phyloP scores from a whole-genome alignment of 2,329 filamentous ascomycete genomes.

The Lasiodiplodia hormozganensis region DNA sequence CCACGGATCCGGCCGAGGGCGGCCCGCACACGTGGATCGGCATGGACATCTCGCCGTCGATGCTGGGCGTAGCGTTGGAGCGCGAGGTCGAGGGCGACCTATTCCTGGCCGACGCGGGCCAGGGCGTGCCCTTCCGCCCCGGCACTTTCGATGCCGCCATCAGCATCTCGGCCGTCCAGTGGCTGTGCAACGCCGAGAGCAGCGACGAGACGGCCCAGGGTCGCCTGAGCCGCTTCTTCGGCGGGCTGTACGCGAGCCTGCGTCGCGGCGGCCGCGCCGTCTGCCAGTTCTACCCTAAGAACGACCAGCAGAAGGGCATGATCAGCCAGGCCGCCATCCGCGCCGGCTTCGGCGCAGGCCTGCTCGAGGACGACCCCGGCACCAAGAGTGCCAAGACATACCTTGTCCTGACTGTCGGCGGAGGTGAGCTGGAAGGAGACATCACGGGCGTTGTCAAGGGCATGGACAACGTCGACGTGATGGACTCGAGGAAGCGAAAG shows the following conservation, averaged over 20 bases:
- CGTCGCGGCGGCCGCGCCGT: slow-evolving; percentile 87
- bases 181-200: slow-evolving; percentile 95
- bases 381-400: slow-evolving; percentile 99
- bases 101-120: slow-evolving; percentile 92
- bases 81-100: slow-evolving; percentile 91
- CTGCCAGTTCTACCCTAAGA: slow-evolving; percentile 98
- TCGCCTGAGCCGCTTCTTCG: slow-evolving; percentile 85
- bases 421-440: slow-evolving; percentile 68
- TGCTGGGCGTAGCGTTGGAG: slow-evolving; percentile 94
- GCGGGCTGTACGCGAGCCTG: slow-evolving; percentile 85
- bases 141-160: slow-evolving; percentile 95
- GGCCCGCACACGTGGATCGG: slow-evolving; percentile 96
- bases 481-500: slow-evolving; percentile 59
- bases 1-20: slow-evolving; percentile 71
- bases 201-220: slow-evolving; percentile 82
- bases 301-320: slow-evolving; percentile 89
- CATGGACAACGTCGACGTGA: slow-evolving; percentile 84
- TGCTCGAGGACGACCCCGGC: slow-evolving; percentile 92
- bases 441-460: slow-evolving; percentile 90
- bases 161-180: slow-evolving; percentile 95
- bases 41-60: slow-evolving; percentile 93
- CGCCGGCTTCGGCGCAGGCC: slow-evolving; percentile 92
- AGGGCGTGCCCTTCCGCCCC: slow-evolving; percentile 91
- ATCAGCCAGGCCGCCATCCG: slow-evolving; percentile 89
- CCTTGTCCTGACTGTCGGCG: slow-evolving; percentile 87